A percentile compares a stretch with the other conserved stretches of the same genome.
These are phyloP conservation scores for Triticum timopheevii DNA, from an alignment of 176 grass and related monocot genomes.

Conservation along the genomic window DNA sequence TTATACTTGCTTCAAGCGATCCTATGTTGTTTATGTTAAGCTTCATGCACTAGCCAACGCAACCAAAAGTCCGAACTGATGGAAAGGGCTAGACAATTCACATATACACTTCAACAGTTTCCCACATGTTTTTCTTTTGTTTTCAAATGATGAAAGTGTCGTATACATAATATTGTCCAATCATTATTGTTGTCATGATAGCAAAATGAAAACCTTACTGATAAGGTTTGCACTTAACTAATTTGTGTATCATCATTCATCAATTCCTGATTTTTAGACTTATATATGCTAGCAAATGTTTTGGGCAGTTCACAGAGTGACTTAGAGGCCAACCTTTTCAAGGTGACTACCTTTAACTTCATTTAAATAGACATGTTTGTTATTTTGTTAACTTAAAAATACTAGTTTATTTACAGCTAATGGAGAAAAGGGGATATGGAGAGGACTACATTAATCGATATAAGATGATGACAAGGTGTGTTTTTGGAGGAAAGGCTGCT, in stretches of 20 bases:
- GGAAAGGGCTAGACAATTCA: too few relatives aligned
- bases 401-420: constrained; percentile 55
- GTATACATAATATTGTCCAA: background rate
- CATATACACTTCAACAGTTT: background rate
- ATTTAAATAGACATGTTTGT: background rate
- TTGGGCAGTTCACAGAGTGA: constrained; percentile 87
- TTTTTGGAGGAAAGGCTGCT: background rate
- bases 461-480: constrained; percentile 94
- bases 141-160: background rate
- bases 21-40: background rate
- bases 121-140: background rate
- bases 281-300: constrained; percentile 18
- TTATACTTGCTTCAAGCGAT: background rate
- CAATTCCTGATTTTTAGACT: background rate
- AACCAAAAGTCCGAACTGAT: too few relatives aligned
- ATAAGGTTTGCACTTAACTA: background rate
- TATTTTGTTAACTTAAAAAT: constrained; percentile 2
- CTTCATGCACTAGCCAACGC: too few relatives aligned
- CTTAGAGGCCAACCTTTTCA: constrained; percentile 97
- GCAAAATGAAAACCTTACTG: background rate
- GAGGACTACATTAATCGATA: constrained; percentile 96
- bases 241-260: background rate
- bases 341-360: constrained; percentile 44
- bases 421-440: constrained; percentile 78
- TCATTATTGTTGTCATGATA: background rate